Conservation (phyloP, 768 basidiomycete genomes). For the Panus rudis region DNA sequence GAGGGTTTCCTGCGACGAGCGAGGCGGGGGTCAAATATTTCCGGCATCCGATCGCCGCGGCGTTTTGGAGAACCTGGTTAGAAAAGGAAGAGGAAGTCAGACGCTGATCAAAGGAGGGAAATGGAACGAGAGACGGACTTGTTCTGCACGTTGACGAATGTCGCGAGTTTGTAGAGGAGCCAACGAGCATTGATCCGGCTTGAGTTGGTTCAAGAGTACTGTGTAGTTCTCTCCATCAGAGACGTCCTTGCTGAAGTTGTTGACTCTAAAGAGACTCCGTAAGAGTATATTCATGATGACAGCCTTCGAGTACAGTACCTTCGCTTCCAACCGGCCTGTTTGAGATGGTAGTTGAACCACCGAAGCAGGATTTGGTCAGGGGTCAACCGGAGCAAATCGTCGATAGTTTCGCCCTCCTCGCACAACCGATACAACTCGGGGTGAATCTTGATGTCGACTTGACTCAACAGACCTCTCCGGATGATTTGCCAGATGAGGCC, state of each 20-base stretch:
- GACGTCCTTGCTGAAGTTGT: constrained; percentile 98
- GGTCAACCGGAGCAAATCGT: constrained; percentile 87
- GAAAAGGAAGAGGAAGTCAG: background rate
- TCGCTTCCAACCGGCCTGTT: constrained; percentile 87
- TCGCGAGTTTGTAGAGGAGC: constrained; percentile 85
- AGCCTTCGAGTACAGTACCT: constrained; percentile 40
- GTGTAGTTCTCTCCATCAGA: constrained; percentile 97
- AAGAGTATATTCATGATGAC: background rate
- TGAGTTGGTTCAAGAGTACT: constrained; percentile 89
- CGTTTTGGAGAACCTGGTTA: constrained; percentile 78
- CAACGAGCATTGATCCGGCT: constrained; percentile 88
- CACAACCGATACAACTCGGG: constrained; percentile 94
- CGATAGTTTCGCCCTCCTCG: constrained; percentile 95
- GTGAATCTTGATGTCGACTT: constrained; percentile 97
- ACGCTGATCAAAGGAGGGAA: background rate
- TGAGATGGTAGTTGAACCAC: constrained; percentile 99
- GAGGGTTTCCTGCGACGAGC: constrained; percentile 89
- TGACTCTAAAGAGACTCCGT: constrained; percentile 52
- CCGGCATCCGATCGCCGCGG: constrained; percentile 87
- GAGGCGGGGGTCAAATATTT: constrained; percentile 93
- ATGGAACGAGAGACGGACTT: constrained; percentile 32
- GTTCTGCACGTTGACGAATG: constrained; percentile 78
- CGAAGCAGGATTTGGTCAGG: constrained; percentile 96
- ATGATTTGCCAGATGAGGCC: constrained; percentile 99
- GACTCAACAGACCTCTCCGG: constrained; percentile 82